phyloP scores from a whole-genome alignment of 2,329 filamentous ascomycete species.

The Penicillium olsonii region DNA sequence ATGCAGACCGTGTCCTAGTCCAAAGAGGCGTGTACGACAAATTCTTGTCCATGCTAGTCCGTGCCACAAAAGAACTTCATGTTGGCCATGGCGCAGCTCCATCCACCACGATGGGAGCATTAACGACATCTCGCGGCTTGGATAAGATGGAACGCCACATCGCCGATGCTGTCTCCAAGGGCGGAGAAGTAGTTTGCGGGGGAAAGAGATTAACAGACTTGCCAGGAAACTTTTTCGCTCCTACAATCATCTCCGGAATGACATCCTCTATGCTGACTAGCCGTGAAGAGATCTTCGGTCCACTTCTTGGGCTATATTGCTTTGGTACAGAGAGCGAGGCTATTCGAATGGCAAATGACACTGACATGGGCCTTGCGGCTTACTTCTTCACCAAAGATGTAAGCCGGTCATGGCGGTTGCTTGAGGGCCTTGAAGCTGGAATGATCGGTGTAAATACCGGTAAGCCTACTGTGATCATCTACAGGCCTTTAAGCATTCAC shows the following conservation, averaged over 20 bases:
- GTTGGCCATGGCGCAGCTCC: constrained; percentile 56
- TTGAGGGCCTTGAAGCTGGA: constrained; percentile 65
- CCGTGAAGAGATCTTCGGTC: constrained; percentile 64
- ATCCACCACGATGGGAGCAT: constrained; percentile 58
- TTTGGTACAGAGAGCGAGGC: constrained; percentile 66
- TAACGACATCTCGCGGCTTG: constrained; percentile 55
- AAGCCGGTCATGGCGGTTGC: constrained; percentile 48
- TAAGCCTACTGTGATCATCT: constrained; percentile 15
- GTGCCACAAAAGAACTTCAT: constrained; percentile 48
- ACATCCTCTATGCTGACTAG: constrained; percentile 56
- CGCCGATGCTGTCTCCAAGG: constrained; percentile 61
- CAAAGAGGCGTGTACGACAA: constrained; percentile 45
- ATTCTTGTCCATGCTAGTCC: constrained; percentile 52
- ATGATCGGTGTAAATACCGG: constrained; percentile 66
- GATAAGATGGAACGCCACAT: constrained; percentile 58
- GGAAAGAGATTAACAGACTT: constrained; percentile 41
- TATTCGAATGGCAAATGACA: constrained; percentile 59
- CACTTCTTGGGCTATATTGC: constrained; percentile 60
- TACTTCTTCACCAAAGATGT: constrained; percentile 67
- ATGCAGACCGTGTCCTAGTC: constrained; percentile 41
- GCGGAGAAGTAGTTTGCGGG: constrained; percentile 55
- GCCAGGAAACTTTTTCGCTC: constrained; percentile 65
- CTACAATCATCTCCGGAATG: constrained; percentile 61
- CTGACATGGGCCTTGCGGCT: constrained; percentile 61
- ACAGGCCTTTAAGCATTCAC: no score